Percentiles rank a stretch among this genome's conserved stretches.
Conservation (phyloP, 257 asterid species). For the Nicotiana otophora region DNA sequence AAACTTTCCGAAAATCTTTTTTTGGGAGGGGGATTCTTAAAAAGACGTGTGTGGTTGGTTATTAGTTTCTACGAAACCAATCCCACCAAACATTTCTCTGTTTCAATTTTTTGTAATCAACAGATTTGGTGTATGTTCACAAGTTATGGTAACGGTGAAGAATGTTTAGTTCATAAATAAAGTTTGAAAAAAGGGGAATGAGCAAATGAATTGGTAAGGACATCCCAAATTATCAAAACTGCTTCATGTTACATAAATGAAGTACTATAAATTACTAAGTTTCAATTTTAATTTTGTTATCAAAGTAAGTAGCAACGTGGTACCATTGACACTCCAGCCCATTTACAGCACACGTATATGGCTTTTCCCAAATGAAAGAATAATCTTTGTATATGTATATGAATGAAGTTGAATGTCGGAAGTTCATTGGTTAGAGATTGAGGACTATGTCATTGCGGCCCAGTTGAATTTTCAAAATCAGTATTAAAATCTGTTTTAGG, state of each 20-base stretch:
- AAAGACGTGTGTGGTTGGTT: too few relatives aligned
- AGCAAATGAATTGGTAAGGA: background rate
- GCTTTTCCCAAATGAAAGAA: background rate
- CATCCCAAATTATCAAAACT: too few relatives aligned
- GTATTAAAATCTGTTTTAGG: background rate
- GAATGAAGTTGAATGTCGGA: background rate
- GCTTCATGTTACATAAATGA: too few relatives aligned
- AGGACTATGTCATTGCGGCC: background rate
- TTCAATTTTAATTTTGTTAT: background rate
- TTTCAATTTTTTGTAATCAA: background rate
- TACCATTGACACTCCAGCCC: background rate
- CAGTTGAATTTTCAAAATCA: background rate
- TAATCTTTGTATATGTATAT: background rate
- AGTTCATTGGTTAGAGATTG: background rate
- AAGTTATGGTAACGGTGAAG: background rate
- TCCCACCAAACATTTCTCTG: background rate
- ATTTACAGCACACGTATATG: background rate
- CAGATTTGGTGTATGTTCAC: background rate
- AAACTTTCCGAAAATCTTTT: too few relatives aligned
- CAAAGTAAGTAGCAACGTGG: conserved; percentile 1
- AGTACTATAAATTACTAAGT: too few relatives aligned
- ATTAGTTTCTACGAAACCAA: too few relatives aligned
- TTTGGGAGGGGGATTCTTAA: too few relatives aligned
- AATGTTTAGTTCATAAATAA: background rate
- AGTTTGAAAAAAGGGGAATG: background rate